phyloP scores from a whole-genome alignment of 495 filamentous ascomycete genomes.

The Neurospora sp. region DNA sequence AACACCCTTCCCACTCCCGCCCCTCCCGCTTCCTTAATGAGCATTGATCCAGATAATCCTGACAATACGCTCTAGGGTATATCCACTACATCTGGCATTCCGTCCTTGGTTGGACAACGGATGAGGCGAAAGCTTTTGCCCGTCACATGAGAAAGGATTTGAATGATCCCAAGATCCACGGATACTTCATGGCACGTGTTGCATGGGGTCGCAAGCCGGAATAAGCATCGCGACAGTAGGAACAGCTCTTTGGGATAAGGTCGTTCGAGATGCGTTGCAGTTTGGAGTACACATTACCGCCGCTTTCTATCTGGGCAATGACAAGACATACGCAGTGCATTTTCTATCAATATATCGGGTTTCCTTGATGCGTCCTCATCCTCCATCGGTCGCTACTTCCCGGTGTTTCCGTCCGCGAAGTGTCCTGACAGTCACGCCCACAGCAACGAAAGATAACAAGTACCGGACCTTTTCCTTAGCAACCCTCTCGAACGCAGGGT shows the following conservation, averaged over 20 bases:
- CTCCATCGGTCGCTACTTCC: background rate
- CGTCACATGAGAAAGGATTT: constrained; percentile 25
- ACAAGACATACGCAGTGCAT: background rate
- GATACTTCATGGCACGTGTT: constrained; percentile 23
- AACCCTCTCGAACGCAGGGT: background rate
- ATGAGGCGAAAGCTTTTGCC: constrained; percentile 26
- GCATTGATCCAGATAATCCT: background rate
- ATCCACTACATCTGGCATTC: background rate
- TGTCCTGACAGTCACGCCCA: background rate
- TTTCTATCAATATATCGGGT: background rate
- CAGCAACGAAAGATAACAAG: background rate
- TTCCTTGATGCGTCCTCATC: background rate
- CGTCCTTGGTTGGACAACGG: constrained; percentile 22
- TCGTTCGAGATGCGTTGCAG: background rate
- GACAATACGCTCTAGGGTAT: background rate
- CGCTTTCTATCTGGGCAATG: background rate
- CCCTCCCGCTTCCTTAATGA: background rate
- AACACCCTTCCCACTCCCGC: constrained; percentile 1
- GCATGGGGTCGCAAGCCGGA: constrained; percentile 26
- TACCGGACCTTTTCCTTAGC: background rate
- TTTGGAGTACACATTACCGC: background rate
- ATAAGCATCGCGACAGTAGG: background rate
- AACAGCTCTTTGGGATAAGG: background rate
- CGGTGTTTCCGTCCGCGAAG: background rate
- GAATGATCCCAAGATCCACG: constrained; percentile 16